phyloP scores from a whole-genome alignment of 148 eudicot species.

The Chenopodium berlandieri region DNA sequence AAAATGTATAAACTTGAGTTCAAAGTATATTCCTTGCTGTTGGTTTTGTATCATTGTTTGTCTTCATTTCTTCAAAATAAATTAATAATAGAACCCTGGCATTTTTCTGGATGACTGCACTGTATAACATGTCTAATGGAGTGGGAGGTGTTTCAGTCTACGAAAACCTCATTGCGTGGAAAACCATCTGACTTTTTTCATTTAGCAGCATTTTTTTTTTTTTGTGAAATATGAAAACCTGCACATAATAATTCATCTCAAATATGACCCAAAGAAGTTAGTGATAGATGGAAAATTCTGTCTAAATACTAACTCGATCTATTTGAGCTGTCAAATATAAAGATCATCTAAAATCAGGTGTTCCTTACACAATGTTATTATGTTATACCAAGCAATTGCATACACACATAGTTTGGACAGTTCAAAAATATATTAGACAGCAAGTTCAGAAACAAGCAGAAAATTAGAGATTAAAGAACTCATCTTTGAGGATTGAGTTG shows the following conservation, averaged over 20 bases:
- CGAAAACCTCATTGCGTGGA: neutral
- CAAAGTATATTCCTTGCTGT: constrained; percentile 1
- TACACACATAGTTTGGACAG: neutral
- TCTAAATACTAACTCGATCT: too few relatives aligned
- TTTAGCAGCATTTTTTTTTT: neutral
- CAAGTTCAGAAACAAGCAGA: too few relatives aligned
- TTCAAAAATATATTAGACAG: neutral
- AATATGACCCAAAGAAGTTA: too few relatives aligned
- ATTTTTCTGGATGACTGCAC: neutral
- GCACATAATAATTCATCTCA: neutral
- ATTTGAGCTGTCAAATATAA: too few relatives aligned
- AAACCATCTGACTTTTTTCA: neutral
- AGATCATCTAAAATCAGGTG: too few relatives aligned
- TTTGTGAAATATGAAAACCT: neutral
- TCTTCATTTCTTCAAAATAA: constrained; percentile 2
- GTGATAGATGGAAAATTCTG: too few relatives aligned
- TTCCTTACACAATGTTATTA: too few relatives aligned
- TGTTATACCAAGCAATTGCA: too few relatives aligned
- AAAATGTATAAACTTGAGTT: neutral
- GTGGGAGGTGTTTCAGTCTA: neutral
- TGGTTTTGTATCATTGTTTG: neutral
- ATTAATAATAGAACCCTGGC: neutral
- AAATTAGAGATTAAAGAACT: neutral
- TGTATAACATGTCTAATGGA: neutral
- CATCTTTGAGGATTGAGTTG: neutral